Conservation (phyloP, 768 basidiomycete species). For the Clitopilus hobsonii region DNA sequence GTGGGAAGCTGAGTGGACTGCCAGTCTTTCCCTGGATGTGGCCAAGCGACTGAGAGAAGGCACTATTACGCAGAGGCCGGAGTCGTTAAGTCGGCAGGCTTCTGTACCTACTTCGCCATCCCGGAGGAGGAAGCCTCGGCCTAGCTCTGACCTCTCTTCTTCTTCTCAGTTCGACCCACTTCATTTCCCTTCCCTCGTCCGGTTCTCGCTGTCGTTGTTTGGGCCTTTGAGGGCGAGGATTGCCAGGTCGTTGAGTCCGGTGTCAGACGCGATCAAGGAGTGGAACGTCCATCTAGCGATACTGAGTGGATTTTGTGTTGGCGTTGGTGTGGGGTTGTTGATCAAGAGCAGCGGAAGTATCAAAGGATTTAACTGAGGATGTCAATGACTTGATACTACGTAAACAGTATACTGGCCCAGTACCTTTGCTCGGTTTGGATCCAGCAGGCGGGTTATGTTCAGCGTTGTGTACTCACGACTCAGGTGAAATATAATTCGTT, state of each 20-base stretch:
- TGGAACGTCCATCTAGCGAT: slow-evolving; percentile 26
- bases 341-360: too few species aligned
- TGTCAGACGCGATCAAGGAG: slow-evolving; percentile 18
- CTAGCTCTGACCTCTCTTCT: slow-evolving; percentile 1
- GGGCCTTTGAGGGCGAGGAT: slow-evolving; percentile 34
- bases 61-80: slow-evolving; percentile 16
- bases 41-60: slow-evolving; percentile 43
- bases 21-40: slow-evolving; percentile 56
- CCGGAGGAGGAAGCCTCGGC: slow-evolving; percentile 1
- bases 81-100: not conserved
- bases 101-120: slow-evolving; percentile 4
- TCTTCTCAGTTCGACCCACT: slow-evolving; percentile 50
- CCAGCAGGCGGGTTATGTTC: too few species aligned
- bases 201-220: slow-evolving; percentile 58
- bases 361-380: not conserved
- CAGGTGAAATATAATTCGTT: not conserved
- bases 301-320: slow-evolving; percentile 34
- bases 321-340: slow-evolving; percentile 29
- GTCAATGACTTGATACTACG: not conserved
- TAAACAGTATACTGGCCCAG: too few species aligned
- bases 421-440: too few species aligned
- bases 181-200: slow-evolving; percentile 58
- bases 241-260: slow-evolving; percentile 16
- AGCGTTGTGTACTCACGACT: too few species aligned
- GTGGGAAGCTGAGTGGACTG: slow-evolving; percentile 68